Base-by-base conservation (phyloP, 176 grass and related monocot species). In the Olyra latifolia region DNA sequence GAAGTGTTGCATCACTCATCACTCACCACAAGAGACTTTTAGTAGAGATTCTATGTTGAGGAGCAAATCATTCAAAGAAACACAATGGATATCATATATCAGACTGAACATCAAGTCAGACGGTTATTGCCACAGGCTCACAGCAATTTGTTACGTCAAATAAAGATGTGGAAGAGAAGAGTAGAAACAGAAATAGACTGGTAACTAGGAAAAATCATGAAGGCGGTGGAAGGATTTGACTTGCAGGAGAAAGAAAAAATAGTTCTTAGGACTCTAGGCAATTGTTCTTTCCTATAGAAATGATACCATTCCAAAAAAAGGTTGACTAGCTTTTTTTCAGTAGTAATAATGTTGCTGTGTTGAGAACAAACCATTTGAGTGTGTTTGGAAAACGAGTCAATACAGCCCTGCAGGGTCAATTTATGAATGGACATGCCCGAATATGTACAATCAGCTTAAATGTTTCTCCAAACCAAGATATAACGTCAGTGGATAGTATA, bases 321-420 rank as follows among this genome's bases (percentile, higher is more conserved):
- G 75, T 71, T 62, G 55, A 74, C 53, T 62, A 69, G 17, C 75
- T 39, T 75, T 14, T 66, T 84, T 83, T 66, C 69, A 74, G 55
- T 53, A 27, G 15, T 8, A 64, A 11, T 43, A 44, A 23, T 62
- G 72, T 23, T 41, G 50, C 16, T 55, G 39, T 44, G 48, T 42
- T 29, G 58, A 57, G 69, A 24, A 65, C 59, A 23, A 49, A 17
- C 8, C 9, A 66, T 62, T 30, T 54, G 0, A 4, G 28, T 5
- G 19, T 39, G 41, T 62, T 62, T 50, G 64, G 10, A 60, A 62
- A 77, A 78, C 12, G 50, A 41, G 28, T 41, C 30, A 76, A 77
- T 13, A 13, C 12, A 76, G 19, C 24, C 28, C 7, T 35, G 19
- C 19, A 82, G 24, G 62, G 24, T 56, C 17, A 75, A 43, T 75